phyloP scores from a whole-genome alignment of 352 stramenopile genomes.

The Blastocystis sp. region DNA sequence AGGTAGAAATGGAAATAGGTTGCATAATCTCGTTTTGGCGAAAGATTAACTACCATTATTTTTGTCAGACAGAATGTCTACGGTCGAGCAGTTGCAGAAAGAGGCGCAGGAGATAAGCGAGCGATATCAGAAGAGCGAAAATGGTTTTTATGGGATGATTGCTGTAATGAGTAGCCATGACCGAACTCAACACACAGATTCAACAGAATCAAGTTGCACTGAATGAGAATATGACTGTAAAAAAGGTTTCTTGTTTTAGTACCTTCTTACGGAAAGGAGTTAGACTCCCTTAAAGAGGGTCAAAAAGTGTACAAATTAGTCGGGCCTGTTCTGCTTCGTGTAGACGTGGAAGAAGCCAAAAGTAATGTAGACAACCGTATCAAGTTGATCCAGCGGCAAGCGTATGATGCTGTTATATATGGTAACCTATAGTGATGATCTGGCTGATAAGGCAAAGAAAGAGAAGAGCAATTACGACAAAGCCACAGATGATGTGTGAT shows the following conservation, averaged over 20 bases:
- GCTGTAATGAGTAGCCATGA: neutral
- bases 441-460: slow-evolving; percentile 58
- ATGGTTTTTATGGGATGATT: neutral
- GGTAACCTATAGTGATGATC: neutral
- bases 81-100: slow-evolving; percentile 42
- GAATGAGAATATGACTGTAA: slow-evolving; percentile 62
- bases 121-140: slow-evolving; percentile 19
- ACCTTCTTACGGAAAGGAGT: slow-evolving; percentile 32
- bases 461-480: slow-evolving; percentile 29
- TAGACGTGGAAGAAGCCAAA: slow-evolving; percentile 60
- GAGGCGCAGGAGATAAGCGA: slow-evolving; percentile 16
- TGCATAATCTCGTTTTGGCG: neutral
- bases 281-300: slow-evolving; percentile 45
- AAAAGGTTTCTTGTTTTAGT: slow-evolving; percentile 32
- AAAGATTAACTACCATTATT: neutral
- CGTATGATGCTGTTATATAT: neutral
- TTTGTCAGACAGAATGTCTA: neutral
- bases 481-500: neutral
- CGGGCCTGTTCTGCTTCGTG: slow-evolving; percentile 57
- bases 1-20: neutral
- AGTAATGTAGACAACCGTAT: slow-evolving; percentile 61
- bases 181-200: neutral
- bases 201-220: slow-evolving; percentile 56
- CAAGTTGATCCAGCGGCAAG: slow-evolving; percentile 58
- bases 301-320: slow-evolving; percentile 62